Evolutionary conservation across 495 filamentous ascomycete genomes (phyloP).

Genomic region (Penicillium salamii): DNA sequence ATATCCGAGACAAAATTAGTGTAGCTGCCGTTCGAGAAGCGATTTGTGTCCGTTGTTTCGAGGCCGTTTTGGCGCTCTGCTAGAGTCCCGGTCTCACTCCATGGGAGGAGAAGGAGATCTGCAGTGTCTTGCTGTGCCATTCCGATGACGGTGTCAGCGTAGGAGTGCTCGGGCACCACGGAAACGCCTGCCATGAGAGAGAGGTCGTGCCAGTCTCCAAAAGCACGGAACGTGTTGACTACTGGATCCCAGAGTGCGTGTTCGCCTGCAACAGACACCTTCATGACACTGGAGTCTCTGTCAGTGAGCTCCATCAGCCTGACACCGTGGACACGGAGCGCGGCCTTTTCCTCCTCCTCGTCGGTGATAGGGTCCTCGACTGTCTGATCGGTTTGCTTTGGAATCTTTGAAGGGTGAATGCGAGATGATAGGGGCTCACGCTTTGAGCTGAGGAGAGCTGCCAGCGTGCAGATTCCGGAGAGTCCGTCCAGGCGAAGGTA

Average conservation of each 20-base stretch:
- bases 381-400: slow-evolving; percentile 18
- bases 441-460: slow-evolving; percentile 60
- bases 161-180: slow-evolving; percentile 72
- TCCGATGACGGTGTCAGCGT: slow-evolving; percentile 68
- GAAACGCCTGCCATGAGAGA: slow-evolving; percentile 77
- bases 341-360: slow-evolving; percentile 26
- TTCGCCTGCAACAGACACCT: slow-evolving; percentile 79
- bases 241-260: slow-evolving; percentile 78
- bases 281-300: slow-evolving; percentile 93
- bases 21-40: slow-evolving; percentile 47
- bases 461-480: slow-evolving; percentile 79
- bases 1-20: slow-evolving; percentile 64
- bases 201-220: slow-evolving; percentile 81
- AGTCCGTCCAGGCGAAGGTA: slow-evolving; percentile 88
- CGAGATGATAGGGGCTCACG: slow-evolving; percentile 27
- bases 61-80: slow-evolving; percentile 51
- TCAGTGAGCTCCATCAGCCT: slow-evolving; percentile 87
- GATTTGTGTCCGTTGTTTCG: slow-evolving; percentile 22
- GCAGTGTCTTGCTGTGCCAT: slow-evolving; percentile 66
- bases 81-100: slow-evolving; percentile 80
- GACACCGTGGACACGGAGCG: slow-evolving; percentile 79
- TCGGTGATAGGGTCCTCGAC: slow-evolving; percentile 26
- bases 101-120: slow-evolving; percentile 85
- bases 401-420: slow-evolving; percentile 47
- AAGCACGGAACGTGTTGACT: slow-evolving; percentile 85